These are phyloP conservation scores for Boletus rufocinnamomeus DNA, from an alignment of 768 basidiomycete species.

Conservation along the genomic window DNA sequence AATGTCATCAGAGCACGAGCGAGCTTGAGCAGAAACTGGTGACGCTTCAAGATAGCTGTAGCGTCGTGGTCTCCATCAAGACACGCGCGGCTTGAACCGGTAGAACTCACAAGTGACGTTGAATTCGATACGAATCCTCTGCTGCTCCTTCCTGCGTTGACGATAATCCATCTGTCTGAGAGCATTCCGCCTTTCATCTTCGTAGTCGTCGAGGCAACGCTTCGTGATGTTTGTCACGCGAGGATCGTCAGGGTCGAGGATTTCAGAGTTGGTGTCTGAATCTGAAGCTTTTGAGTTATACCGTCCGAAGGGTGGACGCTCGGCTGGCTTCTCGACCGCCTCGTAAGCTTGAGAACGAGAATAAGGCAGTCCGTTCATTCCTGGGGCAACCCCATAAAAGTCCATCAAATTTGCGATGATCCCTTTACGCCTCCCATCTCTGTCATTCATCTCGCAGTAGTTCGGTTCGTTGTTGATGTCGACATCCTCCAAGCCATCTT, in stretches of 20 bases:
- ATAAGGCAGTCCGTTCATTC: slow-evolving; percentile 26
- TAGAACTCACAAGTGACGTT: slow-evolving; percentile 64
- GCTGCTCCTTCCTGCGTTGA: slow-evolving; percentile 62
- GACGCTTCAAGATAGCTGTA: slow-evolving; percentile 74
- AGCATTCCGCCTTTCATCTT: slow-evolving; percentile 61
- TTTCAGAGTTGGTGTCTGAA: slow-evolving; percentile 45
- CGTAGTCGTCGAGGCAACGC: slow-evolving; percentile 54
- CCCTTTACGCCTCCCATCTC: slow-evolving; percentile 29
- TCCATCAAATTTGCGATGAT: slow-evolving; percentile 35
- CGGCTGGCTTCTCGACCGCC: slow-evolving; percentile 11
- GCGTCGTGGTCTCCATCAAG: not conserved
- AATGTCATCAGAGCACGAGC: slow-evolving; percentile 89
- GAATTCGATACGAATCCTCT: slow-evolving; percentile 68
- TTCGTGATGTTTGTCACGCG: slow-evolving; percentile 58
- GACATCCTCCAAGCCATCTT: slow-evolving; percentile 24
- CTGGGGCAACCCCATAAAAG: slow-evolving; percentile 29
- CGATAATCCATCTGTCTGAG: slow-evolving; percentile 69
- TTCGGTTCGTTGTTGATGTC: slow-evolving; percentile 13
- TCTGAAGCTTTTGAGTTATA: slow-evolving; percentile 47
- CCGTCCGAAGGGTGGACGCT: slow-evolving; percentile 29
- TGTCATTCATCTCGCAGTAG: slow-evolving; percentile 23
- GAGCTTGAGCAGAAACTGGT: slow-evolving; percentile 83
- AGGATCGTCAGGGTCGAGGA: slow-evolving; percentile 74
- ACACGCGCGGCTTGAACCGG: slow-evolving; percentile 1
- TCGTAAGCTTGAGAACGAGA: slow-evolving; percentile 28